Evolutionary conservation across 1,284 basidiomycete species (phyloP).

Genomic region (Puccinia coronata): DNA sequence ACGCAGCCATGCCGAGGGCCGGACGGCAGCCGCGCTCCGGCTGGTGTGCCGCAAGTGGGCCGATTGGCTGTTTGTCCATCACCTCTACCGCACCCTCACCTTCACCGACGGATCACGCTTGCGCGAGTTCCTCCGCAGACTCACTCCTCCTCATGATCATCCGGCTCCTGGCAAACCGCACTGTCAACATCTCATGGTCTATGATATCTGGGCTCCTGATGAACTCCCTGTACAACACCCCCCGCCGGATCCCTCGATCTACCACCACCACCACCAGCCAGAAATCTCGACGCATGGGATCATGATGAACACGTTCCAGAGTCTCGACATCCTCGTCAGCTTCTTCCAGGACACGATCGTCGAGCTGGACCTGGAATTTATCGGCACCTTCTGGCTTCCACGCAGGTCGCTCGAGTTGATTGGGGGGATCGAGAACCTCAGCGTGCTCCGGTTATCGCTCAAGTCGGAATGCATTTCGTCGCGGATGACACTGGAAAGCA

Average conservation of each 20-base stretch:
- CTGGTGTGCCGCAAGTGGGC: constrained; percentile 33
- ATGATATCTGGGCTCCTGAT: constrained; percentile 14
- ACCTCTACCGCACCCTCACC: constrained; percentile 14
- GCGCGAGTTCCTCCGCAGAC: not conserved
- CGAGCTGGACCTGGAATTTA: constrained; percentile 39
- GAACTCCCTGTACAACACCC: not conserved
- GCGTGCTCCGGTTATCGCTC: constrained; percentile 13
- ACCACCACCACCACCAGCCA: not conserved
- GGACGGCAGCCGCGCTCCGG: not conserved
- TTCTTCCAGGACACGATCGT: constrained; percentile 30
- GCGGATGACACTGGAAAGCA: not conserved
- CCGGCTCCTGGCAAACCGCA: not conserved
- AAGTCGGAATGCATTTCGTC: not conserved
- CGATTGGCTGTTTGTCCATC: constrained; percentile 23
- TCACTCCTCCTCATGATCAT: no score
- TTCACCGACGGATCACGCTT: constrained; percentile 2
- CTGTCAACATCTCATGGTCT: constrained; percentile 6
- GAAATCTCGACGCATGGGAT: not conserved
- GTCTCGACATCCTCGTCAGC: not conserved
- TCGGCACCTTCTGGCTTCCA: constrained; percentile 18
- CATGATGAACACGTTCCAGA: constrained; percentile 18
- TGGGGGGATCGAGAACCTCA: constrained; percentile 10
- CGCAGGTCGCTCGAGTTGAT: constrained; percentile 9
- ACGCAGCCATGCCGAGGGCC: not conserved
- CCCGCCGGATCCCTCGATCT: no score